Percentiles rank a stretch among this genome's conserved stretches.
phyloP scores from a whole-genome alignment of 345 rosid genomes.

The Murraya koenigii region DNA sequence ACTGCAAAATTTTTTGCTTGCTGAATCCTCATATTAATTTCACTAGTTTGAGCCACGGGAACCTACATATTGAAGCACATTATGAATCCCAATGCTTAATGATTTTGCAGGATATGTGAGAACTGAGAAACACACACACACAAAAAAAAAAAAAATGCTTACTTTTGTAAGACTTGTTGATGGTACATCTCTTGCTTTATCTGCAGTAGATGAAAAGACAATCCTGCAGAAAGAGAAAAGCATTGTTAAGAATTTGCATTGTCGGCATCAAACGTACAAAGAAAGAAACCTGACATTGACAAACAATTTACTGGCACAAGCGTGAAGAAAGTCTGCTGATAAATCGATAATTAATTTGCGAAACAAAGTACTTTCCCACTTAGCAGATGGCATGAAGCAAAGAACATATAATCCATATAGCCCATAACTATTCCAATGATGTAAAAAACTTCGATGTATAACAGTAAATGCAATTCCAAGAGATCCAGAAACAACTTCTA shows the following conservation, averaged over 20 bases:
- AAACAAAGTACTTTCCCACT: neutral
- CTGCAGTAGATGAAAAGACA: constrained; percentile 7
- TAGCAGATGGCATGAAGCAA: neutral
- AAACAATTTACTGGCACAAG: neutral
- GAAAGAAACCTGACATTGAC: neutral
- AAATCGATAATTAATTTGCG: neutral
- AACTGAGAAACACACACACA: neutral
- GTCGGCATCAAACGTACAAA: neutral
- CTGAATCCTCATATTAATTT: constrained; percentile 24
- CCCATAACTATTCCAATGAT: neutral
- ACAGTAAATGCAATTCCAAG: neutral
- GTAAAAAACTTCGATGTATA: neutral
- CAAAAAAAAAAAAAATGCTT: neutral
- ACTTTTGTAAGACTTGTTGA: neutral
- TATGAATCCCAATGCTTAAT: neutral
- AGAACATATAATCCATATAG: neutral
- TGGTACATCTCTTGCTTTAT: constrained; percentile 12
- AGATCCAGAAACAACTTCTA: neutral
- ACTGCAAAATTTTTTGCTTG: constrained; percentile 42
- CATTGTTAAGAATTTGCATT: neutral
- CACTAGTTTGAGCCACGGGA: constrained; percentile 4
- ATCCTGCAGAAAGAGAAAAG: constrained; percentile 5
- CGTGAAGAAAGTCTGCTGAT: neutral
- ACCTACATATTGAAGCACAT: constrained; percentile 17
- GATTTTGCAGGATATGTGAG: neutral